Base-by-base conservation (phyloP, 2,329 filamentous ascomycete genomes). In the Chaetomium sp. region DNA sequence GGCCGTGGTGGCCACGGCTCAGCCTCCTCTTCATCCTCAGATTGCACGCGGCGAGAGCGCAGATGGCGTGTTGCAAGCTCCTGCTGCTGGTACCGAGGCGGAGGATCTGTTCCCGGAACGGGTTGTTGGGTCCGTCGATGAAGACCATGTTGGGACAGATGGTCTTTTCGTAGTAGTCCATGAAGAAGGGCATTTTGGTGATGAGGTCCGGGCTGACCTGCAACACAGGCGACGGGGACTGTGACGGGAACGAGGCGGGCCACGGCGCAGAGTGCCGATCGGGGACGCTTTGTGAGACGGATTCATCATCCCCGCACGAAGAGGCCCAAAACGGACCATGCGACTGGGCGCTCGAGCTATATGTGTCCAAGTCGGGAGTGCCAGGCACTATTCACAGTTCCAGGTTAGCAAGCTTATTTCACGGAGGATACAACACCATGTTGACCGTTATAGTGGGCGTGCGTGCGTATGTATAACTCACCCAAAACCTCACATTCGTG, bases 101-200 rank as follows among this genome's bases (percentile, higher is more conserved):
- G 57, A 96, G 78, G 54, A 96, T 84, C 67, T 95, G 87, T 64
- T 86, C 84, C 59, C 91, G 81, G 69, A 92, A 96, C 1, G 92
- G 92, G 69, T 96, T 96, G 59, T 79, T 80, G 1, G 88, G 87
- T 9, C 86, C 86, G 68, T 97, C 92, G 69, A 96, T 91, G 62
- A 91, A 89, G 50, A 96, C 91, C 71, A 96, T 88, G 57, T 90
- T 89, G 5, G 89, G 89, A 62, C 91, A 94, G 74, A 97, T 91
- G 67, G 89, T 88, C 70, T 90, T 91, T 67, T 91, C 87, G 72
- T 95, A 96, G 72, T 96, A 96, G 68, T 95, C 88, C 76, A 96
- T 87, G 67, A 96, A 86, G 71, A 88, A 95, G 62, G 88, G 86
- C 75, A 95, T 87, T 67, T 90, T 87, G 56, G 86, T 83, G 58